Percentiles rank a stretch among this genome's conserved stretches.
phyloP scores from a whole-genome alignment of 441 rosid species.

The Erodium moschatum region DNA sequence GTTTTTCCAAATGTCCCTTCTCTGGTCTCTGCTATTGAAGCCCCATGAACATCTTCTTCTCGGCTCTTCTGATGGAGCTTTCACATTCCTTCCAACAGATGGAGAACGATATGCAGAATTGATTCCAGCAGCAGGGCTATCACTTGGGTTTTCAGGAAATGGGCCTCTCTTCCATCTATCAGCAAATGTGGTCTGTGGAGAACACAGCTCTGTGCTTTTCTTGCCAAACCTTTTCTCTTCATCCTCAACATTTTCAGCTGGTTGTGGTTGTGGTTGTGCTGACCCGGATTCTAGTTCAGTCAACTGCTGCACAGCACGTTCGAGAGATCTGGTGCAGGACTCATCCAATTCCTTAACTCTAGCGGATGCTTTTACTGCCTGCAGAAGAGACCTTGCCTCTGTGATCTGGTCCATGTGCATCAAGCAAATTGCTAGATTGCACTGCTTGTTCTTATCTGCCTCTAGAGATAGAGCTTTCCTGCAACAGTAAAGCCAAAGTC shows the following conservation, averaged over 20 bases:
- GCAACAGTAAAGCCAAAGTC: constrained; percentile 14
- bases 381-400: constrained; percentile 63
- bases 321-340: constrained; percentile 51
- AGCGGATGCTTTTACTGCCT: constrained; percentile 37
- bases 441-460: constrained; percentile 59
- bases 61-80: constrained; percentile 30
- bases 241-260: constrained; percentile 9
- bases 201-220: constrained; percentile 16
- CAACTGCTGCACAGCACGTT: constrained; percentile 57
- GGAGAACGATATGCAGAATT: constrained; percentile 21
- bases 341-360: constrained; percentile 43
- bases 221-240: constrained; percentile 13
- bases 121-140: constrained; percentile 8
- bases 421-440: constrained; percentile 75
- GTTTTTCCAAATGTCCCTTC: constrained; percentile 23
- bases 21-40: constrained; percentile 19
- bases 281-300: constrained; percentile 31
- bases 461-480: constrained; percentile 65
- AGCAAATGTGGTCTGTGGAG: constrained; percentile 1
- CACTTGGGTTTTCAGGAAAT: constrained; percentile 15
- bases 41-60: constrained; percentile 20
- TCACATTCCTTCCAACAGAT: constrained; percentile 19
- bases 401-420: constrained; percentile 52
- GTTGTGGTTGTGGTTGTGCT: background rate
- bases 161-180: constrained; percentile 22